A percentile compares a stretch with the other conserved stretches of the same genome.
Conservation (phyloP, 805 yeast genomes). For the Candida takata region DNA sequence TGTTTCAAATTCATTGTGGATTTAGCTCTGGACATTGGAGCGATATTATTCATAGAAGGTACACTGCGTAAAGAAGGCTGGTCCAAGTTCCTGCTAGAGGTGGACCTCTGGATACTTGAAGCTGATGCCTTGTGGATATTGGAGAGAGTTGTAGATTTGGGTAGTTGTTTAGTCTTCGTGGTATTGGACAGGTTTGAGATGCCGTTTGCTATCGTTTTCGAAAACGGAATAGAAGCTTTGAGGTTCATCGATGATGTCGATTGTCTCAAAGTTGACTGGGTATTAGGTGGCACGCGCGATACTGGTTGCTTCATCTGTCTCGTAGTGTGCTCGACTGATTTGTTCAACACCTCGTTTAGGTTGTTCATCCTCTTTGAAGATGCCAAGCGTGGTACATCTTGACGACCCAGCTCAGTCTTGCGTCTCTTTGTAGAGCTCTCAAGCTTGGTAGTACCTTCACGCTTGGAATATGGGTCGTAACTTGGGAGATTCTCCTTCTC, state of each 20-base stretch:
- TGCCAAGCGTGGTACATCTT: slow-evolving; percentile 7
- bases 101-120: slow-evolving; percentile 17
- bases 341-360: slow-evolving; percentile 5
- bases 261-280: slow-evolving; percentile 1
- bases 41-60: slow-evolving; percentile 1
- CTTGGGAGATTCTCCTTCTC: slow-evolving; percentile 20
- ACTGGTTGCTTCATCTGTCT: slow-evolving; percentile 1
- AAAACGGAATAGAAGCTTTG: slow-evolving; percentile 4
- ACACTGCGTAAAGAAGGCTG: slow-evolving; percentile 2
- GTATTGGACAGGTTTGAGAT: slow-evolving; percentile 8
- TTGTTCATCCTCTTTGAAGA: slow-evolving; percentile 10
- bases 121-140: slow-evolving; percentile 18
- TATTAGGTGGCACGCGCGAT: not conserved
- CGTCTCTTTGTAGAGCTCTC: slow-evolving; percentile 21
- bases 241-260: slow-evolving; percentile 5
- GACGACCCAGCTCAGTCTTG: slow-evolving; percentile 14
- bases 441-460: slow-evolving; percentile 12
- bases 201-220: slow-evolving; percentile 10
- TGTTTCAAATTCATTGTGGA: slow-evolving; percentile 8
- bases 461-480: slow-evolving; percentile 21
- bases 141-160: slow-evolving; percentile 16
- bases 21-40: slow-evolving; percentile 4
- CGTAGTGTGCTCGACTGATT: not conserved
- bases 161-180: slow-evolving; percentile 8
- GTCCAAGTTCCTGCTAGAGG: slow-evolving; percentile 11